Percentiles rank a stretch among this genome's conserved stretches.
Evolutionary conservation across 1,139 yeast genomes (phyloP).

Genomic region (Debaryomyces coudertii): DNA sequence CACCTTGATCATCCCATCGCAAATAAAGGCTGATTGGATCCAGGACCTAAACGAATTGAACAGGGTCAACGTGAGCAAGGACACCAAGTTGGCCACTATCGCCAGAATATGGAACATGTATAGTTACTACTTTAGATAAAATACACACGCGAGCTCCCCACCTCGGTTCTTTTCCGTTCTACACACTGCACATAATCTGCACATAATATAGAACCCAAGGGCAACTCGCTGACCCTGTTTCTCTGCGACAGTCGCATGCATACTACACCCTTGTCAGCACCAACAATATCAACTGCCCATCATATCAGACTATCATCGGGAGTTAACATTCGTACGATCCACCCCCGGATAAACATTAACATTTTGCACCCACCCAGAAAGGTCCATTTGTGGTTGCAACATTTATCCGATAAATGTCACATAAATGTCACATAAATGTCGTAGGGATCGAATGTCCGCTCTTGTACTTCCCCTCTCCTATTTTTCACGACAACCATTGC

Average conservation of each 20-base stretch:
- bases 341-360: no score
- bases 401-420: no score
- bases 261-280: no score
- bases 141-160: neutral
- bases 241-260: neutral
- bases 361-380: neutral
- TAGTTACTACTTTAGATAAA: slow-evolving; percentile 39
- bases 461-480: neutral
- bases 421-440: neutral
- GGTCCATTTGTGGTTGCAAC: no score
- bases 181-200: no score
- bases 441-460: neutral
- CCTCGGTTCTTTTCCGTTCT: neutral
- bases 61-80: slow-evolving; percentile 28
- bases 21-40: slow-evolving; percentile 52
- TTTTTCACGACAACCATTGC: neutral
- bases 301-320: neutral
- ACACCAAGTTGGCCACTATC: slow-evolving; percentile 46
- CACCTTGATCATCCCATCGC: slow-evolving; percentile 47
- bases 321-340: no score
- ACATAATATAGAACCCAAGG: neutral
- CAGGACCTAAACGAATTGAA: slow-evolving; percentile 59
- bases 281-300: no score
- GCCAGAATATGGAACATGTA: slow-evolving; percentile 61
- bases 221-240: no score